Conservation (phyloP, 495 filamentous ascomycete species). For the Podospora tetraspora region DNA sequence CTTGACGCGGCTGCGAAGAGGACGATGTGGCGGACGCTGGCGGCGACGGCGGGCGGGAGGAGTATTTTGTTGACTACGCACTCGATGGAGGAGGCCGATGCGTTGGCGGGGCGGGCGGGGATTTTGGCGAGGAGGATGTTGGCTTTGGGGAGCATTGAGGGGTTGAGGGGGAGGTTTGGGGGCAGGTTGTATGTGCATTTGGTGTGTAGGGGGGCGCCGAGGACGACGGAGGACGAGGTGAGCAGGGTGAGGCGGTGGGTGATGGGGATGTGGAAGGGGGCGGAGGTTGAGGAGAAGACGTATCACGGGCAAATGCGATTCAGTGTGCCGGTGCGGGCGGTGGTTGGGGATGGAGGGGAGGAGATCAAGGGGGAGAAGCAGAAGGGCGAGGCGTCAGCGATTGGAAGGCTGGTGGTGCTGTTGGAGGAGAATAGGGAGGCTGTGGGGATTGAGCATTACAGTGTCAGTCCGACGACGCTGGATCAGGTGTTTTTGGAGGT, state of each 20-base stretch:
- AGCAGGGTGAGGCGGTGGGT: slow-evolving; percentile 59
- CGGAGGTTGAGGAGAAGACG: slow-evolving; percentile 61
- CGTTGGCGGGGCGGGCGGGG: slow-evolving; percentile 62
- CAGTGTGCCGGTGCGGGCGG: slow-evolving; percentile 51
- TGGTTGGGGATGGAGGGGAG: neutral
- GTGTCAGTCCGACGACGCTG: slow-evolving; percentile 72
- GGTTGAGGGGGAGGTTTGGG: slow-evolving; percentile 55
- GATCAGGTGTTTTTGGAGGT: slow-evolving; percentile 86
- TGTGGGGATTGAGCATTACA: slow-evolving; percentile 72
- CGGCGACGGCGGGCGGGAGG: slow-evolving; percentile 51
- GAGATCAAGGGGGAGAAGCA: slow-evolving; percentile 9
- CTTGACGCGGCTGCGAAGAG: slow-evolving; percentile 70
- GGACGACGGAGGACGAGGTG: slow-evolving; percentile 63
- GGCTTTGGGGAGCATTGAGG: slow-evolving; percentile 58
- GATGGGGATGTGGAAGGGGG: slow-evolving; percentile 47
- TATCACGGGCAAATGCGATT: slow-evolving; percentile 83
- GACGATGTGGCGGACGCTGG: slow-evolving; percentile 68
- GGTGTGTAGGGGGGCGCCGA: slow-evolving; percentile 66
- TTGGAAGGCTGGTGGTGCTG: slow-evolving; percentile 61
- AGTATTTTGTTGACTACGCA: slow-evolving; percentile 71
- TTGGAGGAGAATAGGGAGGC: slow-evolving; percentile 62
- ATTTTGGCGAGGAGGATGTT: slow-evolving; percentile 70
- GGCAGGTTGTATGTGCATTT: slow-evolving; percentile 62
- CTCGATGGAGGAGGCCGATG: slow-evolving; percentile 75
- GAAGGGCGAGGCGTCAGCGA: slow-evolving; percentile 29